These are phyloP conservation scores for Lepidium sativum DNA, from an alignment of 345 rosid species.

Conservation along the genomic window DNA sequence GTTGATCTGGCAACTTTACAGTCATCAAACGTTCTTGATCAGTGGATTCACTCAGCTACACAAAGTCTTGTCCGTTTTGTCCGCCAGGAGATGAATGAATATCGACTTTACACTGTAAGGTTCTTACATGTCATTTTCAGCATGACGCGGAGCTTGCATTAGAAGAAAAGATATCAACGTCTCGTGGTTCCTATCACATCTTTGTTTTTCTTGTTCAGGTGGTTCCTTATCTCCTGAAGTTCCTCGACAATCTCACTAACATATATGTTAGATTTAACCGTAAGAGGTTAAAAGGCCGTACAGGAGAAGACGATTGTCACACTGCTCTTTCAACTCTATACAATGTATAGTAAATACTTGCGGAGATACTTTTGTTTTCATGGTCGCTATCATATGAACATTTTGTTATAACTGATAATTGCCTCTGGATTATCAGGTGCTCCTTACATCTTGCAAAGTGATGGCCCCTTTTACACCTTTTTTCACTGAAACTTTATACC, in stretches of 20 bases:
- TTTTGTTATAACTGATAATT: too few species aligned
- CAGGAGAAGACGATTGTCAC: constrained; percentile 77
- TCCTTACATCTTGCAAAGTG: constrained; percentile 83
- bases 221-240: constrained; percentile 80
- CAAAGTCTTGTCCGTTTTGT: constrained; percentile 96
- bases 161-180: too few species aligned
- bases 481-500: constrained; percentile 84
- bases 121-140: constrained; percentile 1
- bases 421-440: constrained; percentile 54
- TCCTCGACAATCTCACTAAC: constrained; percentile 90
- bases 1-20: constrained; percentile 46
- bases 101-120: constrained; percentile 89
- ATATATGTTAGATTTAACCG: constrained; percentile 94
- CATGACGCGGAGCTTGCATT: too few species aligned
- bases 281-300: constrained; percentile 89
- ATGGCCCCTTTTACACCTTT: constrained; percentile 96
- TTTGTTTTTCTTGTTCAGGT: constrained; percentile 38
- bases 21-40: constrained; percentile 89
- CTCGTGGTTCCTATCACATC: too few species aligned
- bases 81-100: constrained; percentile 81
- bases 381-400: neutral
- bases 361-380: neutral
- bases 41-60: constrained; percentile 97
- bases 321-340: constrained; percentile 83
- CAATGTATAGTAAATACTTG: constrained; percentile 47